Percentiles rank a stretch among this genome's conserved stretches.
Conservation (phyloP, 768 basidiomycete species). For the Boletus subparvulus region DNA sequence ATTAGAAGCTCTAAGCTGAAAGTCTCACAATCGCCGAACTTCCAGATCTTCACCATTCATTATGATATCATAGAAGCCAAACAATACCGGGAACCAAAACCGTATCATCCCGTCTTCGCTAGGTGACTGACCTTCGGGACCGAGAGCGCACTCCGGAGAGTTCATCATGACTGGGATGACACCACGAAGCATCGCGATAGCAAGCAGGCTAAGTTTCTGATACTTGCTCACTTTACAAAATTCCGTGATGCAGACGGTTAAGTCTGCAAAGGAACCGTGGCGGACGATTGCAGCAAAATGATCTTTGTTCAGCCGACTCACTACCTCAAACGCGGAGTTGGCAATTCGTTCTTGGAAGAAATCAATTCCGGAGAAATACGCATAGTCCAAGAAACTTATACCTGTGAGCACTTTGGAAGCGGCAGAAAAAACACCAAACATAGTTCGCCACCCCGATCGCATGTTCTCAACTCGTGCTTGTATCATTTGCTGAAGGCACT, state of each 20-base stretch:
- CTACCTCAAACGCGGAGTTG: slow-evolving; percentile 93
- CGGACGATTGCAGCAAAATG: slow-evolving; percentile 90
- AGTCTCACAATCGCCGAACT: slow-evolving; percentile 87
- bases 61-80: slow-evolving; percentile 99
- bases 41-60: slow-evolving; percentile 99
- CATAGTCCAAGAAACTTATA: slow-evolving; percentile 31
- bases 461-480: slow-evolving; percentile 93
- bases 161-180: slow-evolving; percentile 90
- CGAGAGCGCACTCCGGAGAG: slow-evolving; percentile 64
- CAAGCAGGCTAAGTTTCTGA: slow-evolving; percentile 95
- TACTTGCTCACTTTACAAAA: slow-evolving; percentile 99
- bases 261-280: slow-evolving; percentile 92
- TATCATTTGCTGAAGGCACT: slow-evolving; percentile 99
- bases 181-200: slow-evolving; percentile 94
- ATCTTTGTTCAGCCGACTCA: slow-evolving; percentile 85
- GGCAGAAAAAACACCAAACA: slow-evolving; percentile 98
- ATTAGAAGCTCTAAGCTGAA: neutral
- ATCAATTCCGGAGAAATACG: neutral
- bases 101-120: slow-evolving; percentile 89
- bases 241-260: slow-evolving; percentile 96
- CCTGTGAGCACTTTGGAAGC: slow-evolving; percentile 91
- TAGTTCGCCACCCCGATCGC: slow-evolving; percentile 98
- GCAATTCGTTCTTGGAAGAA: slow-evolving; percentile 73
- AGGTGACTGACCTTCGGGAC: slow-evolving; percentile 33
- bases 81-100: slow-evolving; percentile 95